Evolutionary conservation across 176 grass and related monocot species (phyloP).

Genomic region (Oryza australiensis): DNA sequence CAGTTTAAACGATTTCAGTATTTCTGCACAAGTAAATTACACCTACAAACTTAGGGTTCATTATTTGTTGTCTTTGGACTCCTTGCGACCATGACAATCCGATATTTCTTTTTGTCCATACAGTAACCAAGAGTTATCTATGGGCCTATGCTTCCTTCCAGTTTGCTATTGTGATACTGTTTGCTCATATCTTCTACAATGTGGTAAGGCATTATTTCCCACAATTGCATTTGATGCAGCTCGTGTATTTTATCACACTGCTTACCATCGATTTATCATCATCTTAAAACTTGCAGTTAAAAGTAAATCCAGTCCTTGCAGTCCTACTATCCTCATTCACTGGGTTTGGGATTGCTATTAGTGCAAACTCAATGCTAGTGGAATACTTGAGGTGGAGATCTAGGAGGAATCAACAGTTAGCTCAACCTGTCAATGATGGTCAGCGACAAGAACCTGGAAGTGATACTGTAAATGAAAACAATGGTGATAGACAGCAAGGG

Average conservation of each 20-base stretch:
- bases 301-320: constrained; percentile 65
- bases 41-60: not conserved
- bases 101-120: constrained; percentile 9
- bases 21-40: not conserved
- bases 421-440: constrained; percentile 32
- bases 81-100: not conserved
- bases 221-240: constrained; percentile 9
- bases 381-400: constrained; percentile 77
- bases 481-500: constrained; percentile 38
- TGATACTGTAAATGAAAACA: constrained; percentile 30
- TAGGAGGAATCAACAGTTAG: constrained; percentile 53
- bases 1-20: not conserved
- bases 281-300: constrained; percentile 57
- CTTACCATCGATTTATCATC: not conserved
- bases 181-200: constrained; percentile 93
- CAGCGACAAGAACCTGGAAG: constrained; percentile 32
- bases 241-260: constrained; percentile 5
- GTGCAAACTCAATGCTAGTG: constrained; percentile 75
- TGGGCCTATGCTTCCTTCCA: constrained; percentile 98
- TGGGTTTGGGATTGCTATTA: constrained; percentile 94
- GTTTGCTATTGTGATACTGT: constrained; percentile 95
- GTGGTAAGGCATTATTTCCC: constrained; percentile 56
- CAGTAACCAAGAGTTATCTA: constrained; percentile 83
- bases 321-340: constrained; percentile 89
- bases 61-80: constrained; percentile 15